A percentile compares a stretch with the other conserved stretches of the same genome.
Conservation (phyloP, 208 protist species). For the Trypanosoma theileri region DNA sequence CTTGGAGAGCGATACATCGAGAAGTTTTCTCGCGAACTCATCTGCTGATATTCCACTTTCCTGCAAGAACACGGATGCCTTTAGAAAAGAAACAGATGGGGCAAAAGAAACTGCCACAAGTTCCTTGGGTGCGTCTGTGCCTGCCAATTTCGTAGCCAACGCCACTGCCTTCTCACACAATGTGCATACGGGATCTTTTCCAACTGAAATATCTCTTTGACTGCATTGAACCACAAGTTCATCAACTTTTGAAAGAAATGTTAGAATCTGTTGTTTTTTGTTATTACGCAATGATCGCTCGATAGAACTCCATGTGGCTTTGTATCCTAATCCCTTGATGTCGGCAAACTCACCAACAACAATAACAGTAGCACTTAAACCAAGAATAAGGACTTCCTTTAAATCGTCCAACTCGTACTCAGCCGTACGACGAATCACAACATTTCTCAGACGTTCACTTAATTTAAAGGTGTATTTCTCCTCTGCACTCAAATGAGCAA, state of each 20-base stretch:
- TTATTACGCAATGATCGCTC: constrained; percentile 25
- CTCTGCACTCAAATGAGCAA: constrained; percentile 15
- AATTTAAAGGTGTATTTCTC: constrained; percentile 8
- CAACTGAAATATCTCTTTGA: background rate
- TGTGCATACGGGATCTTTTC: background rate
- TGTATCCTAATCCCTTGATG: constrained; percentile 34
- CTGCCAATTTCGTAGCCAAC: background rate
- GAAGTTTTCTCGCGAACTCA: constrained; percentile 22
- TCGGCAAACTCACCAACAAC: constrained; percentile 49
- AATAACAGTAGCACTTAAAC: constrained; percentile 37
- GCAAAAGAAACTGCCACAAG: constrained; percentile 29
- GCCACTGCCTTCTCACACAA: constrained; percentile 6
- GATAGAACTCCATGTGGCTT: constrained; percentile 28
- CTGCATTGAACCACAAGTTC: constrained; percentile 31
- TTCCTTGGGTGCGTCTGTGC: constrained; percentile 3
- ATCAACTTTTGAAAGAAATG: constrained; percentile 55
- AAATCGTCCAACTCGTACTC: constrained; percentile 32
- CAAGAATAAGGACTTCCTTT: constrained; percentile 30
- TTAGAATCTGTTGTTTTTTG: constrained; percentile 31
- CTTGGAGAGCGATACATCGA: constrained; percentile 10
- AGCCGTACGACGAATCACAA: constrained; percentile 31
- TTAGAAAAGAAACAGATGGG: constrained; percentile 22
- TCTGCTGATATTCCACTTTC: constrained; percentile 19
- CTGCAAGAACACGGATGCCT: constrained; percentile 16
- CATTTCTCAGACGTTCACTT: constrained; percentile 24